Evolutionary conservation across 2,329 filamentous ascomycete genomes (phyloP), one percentile per base, ranked within the genome.

Genomic region (Fusarium musae): DNA sequence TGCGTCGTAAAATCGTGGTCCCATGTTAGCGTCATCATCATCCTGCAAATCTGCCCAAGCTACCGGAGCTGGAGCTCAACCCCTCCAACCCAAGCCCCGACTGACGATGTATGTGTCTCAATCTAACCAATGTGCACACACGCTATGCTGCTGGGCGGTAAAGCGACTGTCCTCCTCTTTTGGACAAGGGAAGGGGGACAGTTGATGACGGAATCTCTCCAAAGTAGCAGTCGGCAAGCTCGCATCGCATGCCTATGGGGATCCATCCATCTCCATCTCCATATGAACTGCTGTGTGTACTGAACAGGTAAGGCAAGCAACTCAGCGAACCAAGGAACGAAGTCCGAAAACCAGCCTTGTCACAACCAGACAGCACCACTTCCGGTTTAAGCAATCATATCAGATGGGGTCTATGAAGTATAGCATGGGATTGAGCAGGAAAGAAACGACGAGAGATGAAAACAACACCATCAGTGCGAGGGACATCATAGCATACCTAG

Each of bases 1-100:
- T 75, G 73, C 63, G 46, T 59, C 52, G 36, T 49, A 32, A 47
- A 63, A 59, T 54, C 58, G 60, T 78, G 75, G 76, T 69, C 75
- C 64, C 74, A 78, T 78, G 54, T 66, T 62, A 50, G 66, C 76
- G 76, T 78, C 76, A 78, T 75, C 76, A 73, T 70, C 72, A 69
- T 70, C 68, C 63, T 65, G 63, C 65, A 74, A 70, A 72, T 69
- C 60, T 72, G 59, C 49, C 69, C 59, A 66, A 73, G 59, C 59
- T 60, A 47, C 43, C 61, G 69, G 63, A 65, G 59, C 26, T 59
- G 58, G 52, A 58, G 23, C 56, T 60, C 54, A 47, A 58, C 30
- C 50, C 57, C 67, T 62, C 46, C 63, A 54, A 42, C 58, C 57
- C 34, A 39, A 63, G 32, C 32, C 42, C 50, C 28, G 21, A 34